phyloP scores from a whole-genome alignment of 2,329 filamentous ascomycete genomes.

The Scedosporium minutisporum region DNA sequence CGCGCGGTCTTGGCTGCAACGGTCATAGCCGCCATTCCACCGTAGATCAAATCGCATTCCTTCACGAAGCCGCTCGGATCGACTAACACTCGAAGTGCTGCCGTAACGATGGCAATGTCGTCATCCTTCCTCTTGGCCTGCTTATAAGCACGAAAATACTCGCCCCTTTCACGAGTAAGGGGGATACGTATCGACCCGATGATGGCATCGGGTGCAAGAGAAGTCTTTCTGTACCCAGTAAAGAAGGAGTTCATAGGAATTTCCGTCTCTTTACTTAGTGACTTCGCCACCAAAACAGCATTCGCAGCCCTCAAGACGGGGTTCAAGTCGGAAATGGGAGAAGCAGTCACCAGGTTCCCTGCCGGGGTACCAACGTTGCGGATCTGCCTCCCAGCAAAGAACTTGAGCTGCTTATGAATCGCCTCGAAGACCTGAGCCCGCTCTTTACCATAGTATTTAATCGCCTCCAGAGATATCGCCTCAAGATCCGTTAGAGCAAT shows the following conservation, averaged over 20 bases:
- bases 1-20: constrained; percentile 75
- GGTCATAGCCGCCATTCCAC: constrained; percentile 89
- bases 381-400: constrained; percentile 92
- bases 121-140: constrained; percentile 96
- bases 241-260: constrained; percentile 94
- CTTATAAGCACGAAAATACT: constrained; percentile 86
- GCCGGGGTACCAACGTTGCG: constrained; percentile 95
- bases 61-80: constrained; percentile 60
- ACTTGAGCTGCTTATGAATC: constrained; percentile 86
- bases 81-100: constrained; percentile 67
- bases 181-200: constrained; percentile 85
- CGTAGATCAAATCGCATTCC: constrained; percentile 75
- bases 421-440: constrained; percentile 76
- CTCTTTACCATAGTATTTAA: constrained; percentile 63
- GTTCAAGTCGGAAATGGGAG: constrained; percentile 92
- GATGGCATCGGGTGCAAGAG: constrained; percentile 69
- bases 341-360: constrained; percentile 87
- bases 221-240: constrained; percentile 79
- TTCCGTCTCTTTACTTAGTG: constrained; percentile 60
- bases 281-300: constrained; percentile 72
- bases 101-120: constrained; percentile 95
- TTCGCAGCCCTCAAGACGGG: constrained; percentile 86
- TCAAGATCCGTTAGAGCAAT: constrained; percentile 88
- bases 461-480: constrained; percentile 67
- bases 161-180: constrained; percentile 60